Evolutionary conservation across 176 grass and related monocot species (phyloP).

Genomic region (Miscanthus lutarioriparius): DNA sequence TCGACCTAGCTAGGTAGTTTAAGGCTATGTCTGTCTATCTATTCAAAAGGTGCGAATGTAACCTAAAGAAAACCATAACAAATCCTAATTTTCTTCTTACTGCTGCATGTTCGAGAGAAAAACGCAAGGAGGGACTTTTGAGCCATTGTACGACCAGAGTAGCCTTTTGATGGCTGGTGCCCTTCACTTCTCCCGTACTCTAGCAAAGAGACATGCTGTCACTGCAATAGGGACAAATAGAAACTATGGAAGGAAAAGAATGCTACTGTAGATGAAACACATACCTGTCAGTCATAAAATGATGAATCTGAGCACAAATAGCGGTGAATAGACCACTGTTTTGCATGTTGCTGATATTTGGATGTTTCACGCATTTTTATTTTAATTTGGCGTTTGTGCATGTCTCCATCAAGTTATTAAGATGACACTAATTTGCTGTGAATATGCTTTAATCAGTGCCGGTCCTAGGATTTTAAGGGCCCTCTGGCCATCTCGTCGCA

Average conservation of each 20-base stretch:
- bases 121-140: neutral
- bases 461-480: too few relatives aligned
- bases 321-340: neutral
- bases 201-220: neutral
- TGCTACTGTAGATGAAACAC: neutral
- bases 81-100: neutral
- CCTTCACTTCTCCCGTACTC: neutral
- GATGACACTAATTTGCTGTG: neutral
- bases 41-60: neutral
- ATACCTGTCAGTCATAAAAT: neutral
- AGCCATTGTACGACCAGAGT: neutral
- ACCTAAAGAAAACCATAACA: neutral
- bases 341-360: neutral
- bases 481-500: too few relatives aligned
- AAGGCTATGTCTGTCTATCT: neutral
- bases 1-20: neutral
- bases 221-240: neutral
- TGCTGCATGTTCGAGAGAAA: neutral
- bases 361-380: neutral
- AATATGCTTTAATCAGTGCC: too few relatives aligned
- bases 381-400: neutral
- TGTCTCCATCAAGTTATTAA: neutral
- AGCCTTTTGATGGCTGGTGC: neutral
- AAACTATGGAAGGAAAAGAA: neutral
- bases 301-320: neutral